Evolutionary conservation across 768 basidiomycete species (phyloP), one percentile per base, ranked within the genome.

Genomic region (Kwoniella bestiolae): DNA sequence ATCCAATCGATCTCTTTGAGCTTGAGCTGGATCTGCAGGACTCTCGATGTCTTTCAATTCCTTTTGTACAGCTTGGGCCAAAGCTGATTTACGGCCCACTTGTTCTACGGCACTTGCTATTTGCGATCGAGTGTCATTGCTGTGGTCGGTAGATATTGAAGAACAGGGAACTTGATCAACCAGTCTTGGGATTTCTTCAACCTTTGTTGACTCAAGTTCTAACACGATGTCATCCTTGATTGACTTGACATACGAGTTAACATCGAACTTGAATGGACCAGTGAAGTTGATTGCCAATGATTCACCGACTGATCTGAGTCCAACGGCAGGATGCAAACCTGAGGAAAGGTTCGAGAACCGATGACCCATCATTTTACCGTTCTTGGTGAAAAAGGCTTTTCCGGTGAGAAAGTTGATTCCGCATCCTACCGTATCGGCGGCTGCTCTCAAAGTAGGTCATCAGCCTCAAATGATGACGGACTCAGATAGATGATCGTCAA

Each of bases 361-460:
- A 56, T 72, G 68, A 7, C 72, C 81, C n/a, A 80, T 61, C 18
- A 79, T 67, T 28, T 83, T 80, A 12, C 92, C 91, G 65, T 95
- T 95, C 83, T 90, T 93, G 31, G 94, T 96, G 79, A 89, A 96
- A 81, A 97, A 96, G 0, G 88, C 88, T 60, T 85, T 85, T 63
- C 90, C 85, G 21, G 67, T 72, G 3, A 88, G 88, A 76, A 93
- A 96, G 81, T 97, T 92, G 64, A 98, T 85, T 1, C 95, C 95
- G 74, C 93, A 95, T 11, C 95, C 95, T 65, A 99, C 85, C 26
- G 89, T 82, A 78, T 99, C 95, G 7, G 90, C 90, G 47, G 88
- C 93, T 94, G 71, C 9, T n/a, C n/a, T n/a, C n/a, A n/a, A 64
- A 41, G 7, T 29, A 32, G 38, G 49, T 29, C 32, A 26, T 31